Evolutionary conservation across 2,329 filamentous ascomycete species (phyloP), one percentile per base, ranked within the genome.

Genomic region (Trichocomaceae sp.): DNA sequence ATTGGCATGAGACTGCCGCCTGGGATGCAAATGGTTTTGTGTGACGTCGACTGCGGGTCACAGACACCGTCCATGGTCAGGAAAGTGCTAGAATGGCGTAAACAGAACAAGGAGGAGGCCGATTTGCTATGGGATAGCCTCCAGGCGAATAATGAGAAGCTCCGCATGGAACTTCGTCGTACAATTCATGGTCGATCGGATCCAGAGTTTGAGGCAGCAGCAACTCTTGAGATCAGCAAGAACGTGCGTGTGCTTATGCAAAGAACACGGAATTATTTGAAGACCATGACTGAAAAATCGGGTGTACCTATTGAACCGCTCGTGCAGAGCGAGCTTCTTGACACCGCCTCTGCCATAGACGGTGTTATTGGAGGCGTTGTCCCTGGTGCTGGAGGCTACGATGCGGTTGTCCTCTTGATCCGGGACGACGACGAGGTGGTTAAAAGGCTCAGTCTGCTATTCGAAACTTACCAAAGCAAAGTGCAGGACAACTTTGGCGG

Each of bases 61-160:
- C 83, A 95, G 75, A 97, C 92, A 7, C 91, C 95, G 0, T 83
- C 90, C 13, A 97, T 99, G 93, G 93, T 96, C 37, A 95, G 92
- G 75, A 83, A 88, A 67, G 88, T 99, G 13, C 78, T 97, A 2
- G 80, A 81, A 31, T 99, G 93, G 93, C 79, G 87, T 50, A 81
- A 82, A 49, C 72, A 79, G 47, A 83, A 89, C 19, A 73, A 78
- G 0, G 78, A 79, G 2, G 81, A 79, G n/a, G 85, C 90, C 1
- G 81, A 83, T 58, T 64, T 71, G 58, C 76, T 96, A 17, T 97
- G 91, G 90, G 79, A 80, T 47, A 76, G 81, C 1, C 73, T 99
- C 56, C 90, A 97, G 69, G 70, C 67, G 1, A 79, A 81, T 31
- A 96, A 96, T 66, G 84, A 90, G 62, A 77, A 73, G 12, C 75